Percentiles rank a stretch among this genome's conserved stretches.
phyloP scores from a whole-genome alignment of 768 basidiomycete genomes.

The Podaxis pistillaris region DNA sequence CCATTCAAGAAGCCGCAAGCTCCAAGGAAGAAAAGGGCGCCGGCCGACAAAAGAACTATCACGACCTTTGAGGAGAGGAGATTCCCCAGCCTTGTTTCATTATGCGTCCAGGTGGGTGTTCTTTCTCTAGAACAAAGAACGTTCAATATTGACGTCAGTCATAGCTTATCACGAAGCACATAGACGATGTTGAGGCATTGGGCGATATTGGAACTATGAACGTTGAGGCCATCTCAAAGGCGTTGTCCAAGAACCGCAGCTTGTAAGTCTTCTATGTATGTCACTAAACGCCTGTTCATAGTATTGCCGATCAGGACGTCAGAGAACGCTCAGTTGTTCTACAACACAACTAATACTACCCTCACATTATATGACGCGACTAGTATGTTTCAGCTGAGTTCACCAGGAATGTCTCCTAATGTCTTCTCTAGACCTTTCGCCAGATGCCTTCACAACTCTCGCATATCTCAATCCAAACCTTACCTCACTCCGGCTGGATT shows the following conservation, averaged over 20 bases:
- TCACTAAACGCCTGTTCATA: not conserved
- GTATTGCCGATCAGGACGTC: constrained; percentile 49
- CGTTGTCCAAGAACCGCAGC: constrained; percentile 76
- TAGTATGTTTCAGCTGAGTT: constrained; percentile 47
- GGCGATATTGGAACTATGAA: constrained; percentile 88
- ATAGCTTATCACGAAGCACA: constrained; percentile 80
- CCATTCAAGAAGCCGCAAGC: constrained; percentile 80
- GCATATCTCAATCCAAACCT: constrained; percentile 84
- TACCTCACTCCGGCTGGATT: constrained; percentile 73
- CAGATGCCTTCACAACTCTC: constrained; percentile 67
- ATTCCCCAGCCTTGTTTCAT: constrained; percentile 67
- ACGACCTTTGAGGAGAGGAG: constrained; percentile 67
- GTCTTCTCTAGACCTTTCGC: constrained; percentile 53
- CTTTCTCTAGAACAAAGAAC: not conserved
- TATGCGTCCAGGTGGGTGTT: constrained; percentile 73
- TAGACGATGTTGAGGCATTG: constrained; percentile 84
- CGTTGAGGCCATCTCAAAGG: constrained; percentile 79
- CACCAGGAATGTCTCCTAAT: not conserved
- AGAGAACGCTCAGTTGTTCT: constrained; percentile 83
- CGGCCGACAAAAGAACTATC: constrained; percentile 66
- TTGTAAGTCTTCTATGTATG: constrained; percentile 54
- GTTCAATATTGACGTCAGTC: not conserved
- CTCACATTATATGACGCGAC: constrained; percentile 88
- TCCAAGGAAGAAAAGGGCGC: constrained; percentile 60
- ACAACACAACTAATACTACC: constrained; percentile 63